phyloP scores from a whole-genome alignment of 1,284 basidiomycete genomes.

The Agroathelia rolfsii region DNA sequence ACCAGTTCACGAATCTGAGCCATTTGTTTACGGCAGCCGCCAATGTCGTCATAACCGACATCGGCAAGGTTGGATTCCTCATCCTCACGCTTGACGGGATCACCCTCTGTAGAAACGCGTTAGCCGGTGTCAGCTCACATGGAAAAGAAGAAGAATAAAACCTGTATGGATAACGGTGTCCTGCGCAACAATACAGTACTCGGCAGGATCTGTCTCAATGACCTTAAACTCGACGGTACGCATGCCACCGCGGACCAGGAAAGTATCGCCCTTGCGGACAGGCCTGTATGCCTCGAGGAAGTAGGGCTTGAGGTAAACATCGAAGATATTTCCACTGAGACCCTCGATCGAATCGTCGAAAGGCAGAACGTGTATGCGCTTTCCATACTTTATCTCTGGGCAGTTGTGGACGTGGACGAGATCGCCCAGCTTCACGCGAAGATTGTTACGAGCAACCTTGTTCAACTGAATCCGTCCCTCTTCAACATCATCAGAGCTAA shows the following conservation, averaged over 20 bases:
- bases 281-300: conserved; percentile 74
- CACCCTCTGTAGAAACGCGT: conserved; percentile 62
- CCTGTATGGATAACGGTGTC: conserved; percentile 87
- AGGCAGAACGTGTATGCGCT: conserved; percentile 69
- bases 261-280: conserved; percentile 67
- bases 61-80: conserved; percentile 96
- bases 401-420: conserved; percentile 66
- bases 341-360: conserved; percentile 77
- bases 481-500: conserved; percentile 67
- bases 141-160: conserved; percentile 2
- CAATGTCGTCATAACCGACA: conserved; percentile 98
- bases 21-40: conserved; percentile 98
- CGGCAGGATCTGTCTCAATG: conserved; percentile 59
- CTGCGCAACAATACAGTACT: conserved; percentile 68
- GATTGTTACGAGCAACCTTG: conserved; percentile 74
- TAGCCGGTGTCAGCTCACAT: conserved; percentile 24
- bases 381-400: conserved; percentile 77
- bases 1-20: conserved; percentile 99
- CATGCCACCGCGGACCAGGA: conserved; percentile 71
- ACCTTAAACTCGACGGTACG: conserved; percentile 77
- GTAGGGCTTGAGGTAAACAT: conserved; percentile 74
- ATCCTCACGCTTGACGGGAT: conserved; percentile 97
- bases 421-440: conserved; percentile 73
- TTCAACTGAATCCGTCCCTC: conserved; percentile 76
- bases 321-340: conserved; percentile 72